phyloP scores from a whole-genome alignment of 108 stramenopile genomes.

The Nannochloropsis oceanica region DNA sequence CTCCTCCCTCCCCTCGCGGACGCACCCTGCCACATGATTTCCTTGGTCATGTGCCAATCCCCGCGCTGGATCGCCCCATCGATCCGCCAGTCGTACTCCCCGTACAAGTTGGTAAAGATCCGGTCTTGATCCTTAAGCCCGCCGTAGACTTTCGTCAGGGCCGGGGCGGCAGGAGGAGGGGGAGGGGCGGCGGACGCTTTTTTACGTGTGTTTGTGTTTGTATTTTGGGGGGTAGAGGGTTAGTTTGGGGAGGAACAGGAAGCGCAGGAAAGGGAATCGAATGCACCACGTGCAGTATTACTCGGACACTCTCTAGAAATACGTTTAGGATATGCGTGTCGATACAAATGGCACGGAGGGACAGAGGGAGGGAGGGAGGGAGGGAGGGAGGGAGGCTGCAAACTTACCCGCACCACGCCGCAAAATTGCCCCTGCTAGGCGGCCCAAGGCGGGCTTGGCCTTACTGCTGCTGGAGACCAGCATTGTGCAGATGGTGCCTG shows the following conservation, averaged over 20 bases:
- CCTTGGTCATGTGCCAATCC: constrained; percentile 76
- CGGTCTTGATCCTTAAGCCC: constrained; percentile 95
- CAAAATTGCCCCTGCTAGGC: background rate
- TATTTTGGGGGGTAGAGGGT: no score
- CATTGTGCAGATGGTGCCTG: background rate
- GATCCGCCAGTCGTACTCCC: constrained; percentile 98
- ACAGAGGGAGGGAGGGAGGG: no score
- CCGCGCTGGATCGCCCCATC: constrained; percentile 76
- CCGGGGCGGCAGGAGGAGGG: background rate
- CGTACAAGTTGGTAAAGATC: constrained; percentile 99
- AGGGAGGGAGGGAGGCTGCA: background rate
- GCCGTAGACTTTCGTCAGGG: constrained; percentile 48
- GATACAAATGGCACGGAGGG: no score
- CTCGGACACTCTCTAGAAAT: no score
- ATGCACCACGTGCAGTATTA: no score
- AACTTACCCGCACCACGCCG: background rate
- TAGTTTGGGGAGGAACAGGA: no score
- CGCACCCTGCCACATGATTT: constrained; percentile 47
- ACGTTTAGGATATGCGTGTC: no score
- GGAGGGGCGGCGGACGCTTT: background rate
- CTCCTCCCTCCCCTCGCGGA: background rate
- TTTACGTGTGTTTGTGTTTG: no score
- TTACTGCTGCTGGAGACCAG: background rate
- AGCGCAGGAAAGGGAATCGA: no score
- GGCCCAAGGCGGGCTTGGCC: background rate